Evolutionary conservation across 768 basidiomycete genomes (phyloP), one percentile per base, ranked within the genome.

Genomic region (Tulasnella sp.): DNA sequence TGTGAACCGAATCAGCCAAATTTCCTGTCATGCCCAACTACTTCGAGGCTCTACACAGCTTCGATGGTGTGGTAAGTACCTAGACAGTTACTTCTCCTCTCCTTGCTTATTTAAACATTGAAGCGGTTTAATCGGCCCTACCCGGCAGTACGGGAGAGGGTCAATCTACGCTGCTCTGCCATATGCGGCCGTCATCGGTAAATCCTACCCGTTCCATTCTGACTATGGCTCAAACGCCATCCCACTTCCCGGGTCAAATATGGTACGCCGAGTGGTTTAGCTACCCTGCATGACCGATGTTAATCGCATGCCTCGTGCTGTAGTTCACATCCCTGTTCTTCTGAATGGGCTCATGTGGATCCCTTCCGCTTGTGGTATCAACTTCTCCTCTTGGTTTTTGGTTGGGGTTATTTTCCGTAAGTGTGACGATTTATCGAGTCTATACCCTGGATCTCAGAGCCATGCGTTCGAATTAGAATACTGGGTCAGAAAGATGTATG

Each of bases 61-160:
- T 85, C 85, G 7, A 82, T 86, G 46, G 81, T 87, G 57, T 87
- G 87, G 87, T 86, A 26, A 70, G 84, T 81, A 18, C 29, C 20
- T 35, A 35, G 23, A 11, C 0, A 42, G 18, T 18, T 44, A 40
- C 55, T 18, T 42, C 16, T 13, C 35, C 61, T 46, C 71, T 0
- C 18, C 23, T 35, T n/a, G 37, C 37, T 67, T 29, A 48, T 15
- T 48, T 32, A 18, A 42, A 26, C 29, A 48, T 16, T 15, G 26
- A 18, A 85, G 86, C 86, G 87, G 87, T 37, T 80, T 86, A 10
- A 84, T 88, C 75, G 87, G 87, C n/a, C 87, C 87, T 0, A 78
- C 79, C 11, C 82, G 86, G 1, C 83, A 85, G 39, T 88, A 87
- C 81, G 84, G 84, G 0, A 72, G 79, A 15, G 84, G 83, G 0